phyloP scores from a whole-genome alignment of 2,329 filamentous ascomycete species.

The Ophiostoma populinum region DNA sequence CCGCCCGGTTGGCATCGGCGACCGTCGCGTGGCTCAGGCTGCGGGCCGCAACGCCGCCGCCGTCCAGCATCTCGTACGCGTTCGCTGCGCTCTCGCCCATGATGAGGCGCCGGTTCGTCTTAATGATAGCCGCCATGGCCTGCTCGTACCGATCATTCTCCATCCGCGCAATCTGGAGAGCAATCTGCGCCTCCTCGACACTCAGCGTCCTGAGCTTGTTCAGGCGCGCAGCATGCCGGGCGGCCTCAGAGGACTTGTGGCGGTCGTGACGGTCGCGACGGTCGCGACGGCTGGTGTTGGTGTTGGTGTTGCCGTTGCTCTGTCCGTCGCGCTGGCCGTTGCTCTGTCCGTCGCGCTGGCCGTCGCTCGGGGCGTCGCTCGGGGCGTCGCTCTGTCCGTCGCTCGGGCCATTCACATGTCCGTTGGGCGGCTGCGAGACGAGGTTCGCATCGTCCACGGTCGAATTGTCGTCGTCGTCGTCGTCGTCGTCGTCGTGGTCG shows the following conservation, averaged over 20 bases:
- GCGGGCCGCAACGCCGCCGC: not conserved
- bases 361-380: not conserved
- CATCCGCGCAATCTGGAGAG: constrained; percentile 31
- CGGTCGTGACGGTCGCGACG: not conserved
- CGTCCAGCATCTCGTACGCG: constrained; percentile 1
- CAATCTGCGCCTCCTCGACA: constrained; percentile 45
- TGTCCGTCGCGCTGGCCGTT: too few relatives aligned
- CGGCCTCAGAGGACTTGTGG: not conserved
- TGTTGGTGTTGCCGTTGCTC: too few relatives aligned
- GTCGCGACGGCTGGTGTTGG: too few relatives aligned
- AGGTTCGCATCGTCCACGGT: not conserved
- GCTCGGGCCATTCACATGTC: too few relatives aligned
- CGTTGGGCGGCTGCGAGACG: too few relatives aligned
- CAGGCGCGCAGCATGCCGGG: too few relatives aligned
- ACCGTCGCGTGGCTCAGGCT: too few relatives aligned
- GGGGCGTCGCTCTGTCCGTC: not conserved
- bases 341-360: too few relatives aligned
- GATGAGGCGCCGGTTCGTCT: constrained; percentile 35
- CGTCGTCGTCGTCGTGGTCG: not conserved
- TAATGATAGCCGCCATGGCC: constrained; percentile 39
- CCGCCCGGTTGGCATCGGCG: not conserved
- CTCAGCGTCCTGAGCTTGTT: too few relatives aligned
- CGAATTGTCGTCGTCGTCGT: not conserved
- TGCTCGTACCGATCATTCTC: constrained; percentile 48
- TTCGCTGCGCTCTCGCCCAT: constrained; percentile 3